Evolutionary conservation across 2,329 filamentous ascomycete genomes (phyloP).

Genomic region (Claviceps sp.): DNA sequence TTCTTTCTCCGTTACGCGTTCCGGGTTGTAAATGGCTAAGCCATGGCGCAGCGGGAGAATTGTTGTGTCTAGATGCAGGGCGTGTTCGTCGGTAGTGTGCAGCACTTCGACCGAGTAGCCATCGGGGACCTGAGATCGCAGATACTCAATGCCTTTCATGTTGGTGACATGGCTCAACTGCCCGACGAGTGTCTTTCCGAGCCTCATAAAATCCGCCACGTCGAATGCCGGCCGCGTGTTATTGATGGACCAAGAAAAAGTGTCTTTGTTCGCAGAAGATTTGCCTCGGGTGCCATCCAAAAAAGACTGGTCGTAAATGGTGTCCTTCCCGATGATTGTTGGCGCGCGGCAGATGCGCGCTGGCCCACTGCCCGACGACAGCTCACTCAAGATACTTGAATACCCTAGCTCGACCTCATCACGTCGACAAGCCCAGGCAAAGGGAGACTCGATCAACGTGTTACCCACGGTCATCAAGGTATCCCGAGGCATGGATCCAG

Average conservation of each 20-base stretch:
- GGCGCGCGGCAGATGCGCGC: constrained; percentile 7
- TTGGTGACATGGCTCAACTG: constrained; percentile 22
- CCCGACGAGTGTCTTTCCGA: constrained; percentile 17
- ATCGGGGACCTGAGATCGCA: constrained; percentile 12
- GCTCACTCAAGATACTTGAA: constrained; percentile 3
- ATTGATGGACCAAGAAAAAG: constrained; percentile 17
- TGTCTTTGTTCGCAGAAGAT: background rate
- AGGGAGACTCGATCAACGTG: constrained; percentile 18
- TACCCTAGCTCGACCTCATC: constrained; percentile 13
- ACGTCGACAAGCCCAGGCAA: constrained; percentile 16
- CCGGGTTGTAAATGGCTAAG: constrained; percentile 15
- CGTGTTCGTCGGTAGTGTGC: constrained; percentile 13
- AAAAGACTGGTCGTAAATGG: constrained; percentile 10
- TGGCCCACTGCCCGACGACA: background rate
- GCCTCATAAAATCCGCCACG: constrained; percentile 21
- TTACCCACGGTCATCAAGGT: constrained; percentile 19
- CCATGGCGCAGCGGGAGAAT: constrained; percentile 16
- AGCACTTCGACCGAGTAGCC: constrained; percentile 18
- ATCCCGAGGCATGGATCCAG: constrained; percentile 20
- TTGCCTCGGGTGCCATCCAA: background rate
- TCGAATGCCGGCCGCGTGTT: constrained; percentile 20
- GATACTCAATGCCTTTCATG: constrained; percentile 17
- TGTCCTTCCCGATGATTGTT: constrained; percentile 8
- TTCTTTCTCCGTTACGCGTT: constrained; percentile 11
- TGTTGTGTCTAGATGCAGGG: constrained; percentile 20